Evolutionary conservation across 2,329 filamentous ascomycete genomes (phyloP), one percentile per base, ranked within the genome.

Genomic region (Nannizziopsis arthrosporioides): DNA sequence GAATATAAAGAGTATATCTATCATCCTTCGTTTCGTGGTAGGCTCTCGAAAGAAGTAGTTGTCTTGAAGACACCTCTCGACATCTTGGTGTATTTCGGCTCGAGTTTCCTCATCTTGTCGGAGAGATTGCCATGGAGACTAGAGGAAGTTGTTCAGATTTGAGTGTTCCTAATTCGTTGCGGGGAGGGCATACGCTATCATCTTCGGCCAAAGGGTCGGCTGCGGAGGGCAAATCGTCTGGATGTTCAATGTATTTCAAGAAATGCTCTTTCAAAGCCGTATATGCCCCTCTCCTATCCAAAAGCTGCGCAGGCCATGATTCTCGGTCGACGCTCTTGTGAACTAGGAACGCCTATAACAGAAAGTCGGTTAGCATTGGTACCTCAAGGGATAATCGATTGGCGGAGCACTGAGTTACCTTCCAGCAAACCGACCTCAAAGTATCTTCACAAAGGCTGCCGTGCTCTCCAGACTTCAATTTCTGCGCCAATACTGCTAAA

Each of bases 91-190:
- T 48, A 98, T 96, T 65, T 98, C 92, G 44, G 81, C 80, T 53
- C 90, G 80, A 31, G 93, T 76, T 41, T 79, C 71, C 69, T 95
- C 87, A 65, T 98, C 90, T 57, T 82, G 77, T 40, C 87, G 82
- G 31, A 92, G 73, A n/a, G 81, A 81, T 62, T 85, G 82, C 89
- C 90, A 96, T 17, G 89, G 89, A 49, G 88, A 94, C 83, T 94
- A 73, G 57, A 55, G n/a, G n/a, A n/a, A n/a, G 65, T 56, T 57
- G 59, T 72, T 73, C 73, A 73, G 67, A 59, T 5, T 17, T 22
- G 14, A 6, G 3, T 9, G 34, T 51, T 52, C n/a, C 39, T 63
- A 9, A 17, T 45, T 32, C 14, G 19, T 9, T 18, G 14, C 9
- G 8, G 22, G 36, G 45, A 46, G 46, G 48, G 54, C 67, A 64